phyloP scores from a whole-genome alignment of 352 stramenopile genomes.

The Pythium rishiriense region DNA sequence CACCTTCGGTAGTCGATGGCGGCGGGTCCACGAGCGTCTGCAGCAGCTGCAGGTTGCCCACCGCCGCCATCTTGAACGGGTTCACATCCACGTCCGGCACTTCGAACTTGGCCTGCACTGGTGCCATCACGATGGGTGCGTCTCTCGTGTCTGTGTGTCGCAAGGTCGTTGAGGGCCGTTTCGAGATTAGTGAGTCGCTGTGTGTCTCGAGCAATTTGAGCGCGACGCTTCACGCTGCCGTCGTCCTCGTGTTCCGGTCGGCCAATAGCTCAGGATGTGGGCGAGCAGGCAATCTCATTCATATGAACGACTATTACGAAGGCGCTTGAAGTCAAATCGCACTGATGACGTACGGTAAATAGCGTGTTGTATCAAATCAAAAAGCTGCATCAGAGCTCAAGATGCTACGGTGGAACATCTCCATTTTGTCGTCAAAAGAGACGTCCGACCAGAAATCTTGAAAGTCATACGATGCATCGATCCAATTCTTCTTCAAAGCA shows the following conservation, averaged over 20 bases:
- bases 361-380: too few species aligned
- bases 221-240: slow-evolving; percentile 21
- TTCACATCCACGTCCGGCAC: slow-evolving; percentile 81
- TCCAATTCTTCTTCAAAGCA: too few species aligned
- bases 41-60: slow-evolving; percentile 74
- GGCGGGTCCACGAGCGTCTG: slow-evolving; percentile 66
- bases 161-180: background rate
- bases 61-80: slow-evolving; percentile 83
- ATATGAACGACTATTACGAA: too few species aligned
- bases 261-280: too few species aligned
- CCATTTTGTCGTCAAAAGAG: too few species aligned
- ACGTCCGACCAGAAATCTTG: too few species aligned
- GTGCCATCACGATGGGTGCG: slow-evolving; percentile 21
- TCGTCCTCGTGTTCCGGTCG: background rate
- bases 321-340: too few species aligned
- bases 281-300: too few species aligned
- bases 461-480: too few species aligned
- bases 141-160: background rate
- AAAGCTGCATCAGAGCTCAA: too few species aligned
- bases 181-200: background rate
- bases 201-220: background rate
- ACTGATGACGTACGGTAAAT: too few species aligned
- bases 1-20: slow-evolving; percentile 25
- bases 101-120: slow-evolving; percentile 56
- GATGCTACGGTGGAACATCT: too few species aligned